A percentile compares a stretch with the other conserved stretches of the same genome.
Evolutionary conservation across 352 stramenopile genomes (phyloP).

Genomic region (Phytophthora cactorum): DNA sequence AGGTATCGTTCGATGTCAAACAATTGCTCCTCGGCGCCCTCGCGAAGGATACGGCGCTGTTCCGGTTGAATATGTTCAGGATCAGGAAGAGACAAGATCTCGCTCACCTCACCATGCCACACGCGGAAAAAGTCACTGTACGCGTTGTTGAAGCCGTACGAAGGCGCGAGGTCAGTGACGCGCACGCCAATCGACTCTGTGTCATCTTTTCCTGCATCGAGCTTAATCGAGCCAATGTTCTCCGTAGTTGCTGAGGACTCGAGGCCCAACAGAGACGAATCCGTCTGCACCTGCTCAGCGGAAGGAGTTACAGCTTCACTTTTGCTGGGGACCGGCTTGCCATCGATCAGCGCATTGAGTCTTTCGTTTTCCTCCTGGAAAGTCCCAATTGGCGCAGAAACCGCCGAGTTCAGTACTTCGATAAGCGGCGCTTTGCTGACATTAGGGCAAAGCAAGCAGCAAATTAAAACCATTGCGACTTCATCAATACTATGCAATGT

Average conservation of each 20-base stretch:
- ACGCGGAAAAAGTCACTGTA: constrained; percentile 94
- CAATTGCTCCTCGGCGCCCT: constrained; percentile 89
- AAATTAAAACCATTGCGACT: constrained; percentile 1
- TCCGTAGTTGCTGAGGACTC: constrained; percentile 31
- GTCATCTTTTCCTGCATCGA: constrained; percentile 14
- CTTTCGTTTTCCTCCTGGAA: constrained; percentile 35
- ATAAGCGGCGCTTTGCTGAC: constrained; percentile 70
- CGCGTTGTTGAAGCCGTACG: constrained; percentile 95
- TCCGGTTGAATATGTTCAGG: constrained; percentile 81
- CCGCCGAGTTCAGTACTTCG: constrained; percentile 74
- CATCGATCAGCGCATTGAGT: constrained; percentile 34
- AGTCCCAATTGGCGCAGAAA: constrained; percentile 20
- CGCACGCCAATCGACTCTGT: constrained; percentile 30
- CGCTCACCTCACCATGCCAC: constrained; percentile 92
- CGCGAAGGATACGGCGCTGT: constrained; percentile 76
- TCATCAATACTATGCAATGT: neutral
- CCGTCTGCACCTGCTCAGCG: constrained; percentile 18
- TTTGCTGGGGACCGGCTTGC: neutral
- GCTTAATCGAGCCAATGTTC: constrained; percentile 17
- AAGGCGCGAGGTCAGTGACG: constrained; percentile 56
- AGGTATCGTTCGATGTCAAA: constrained; percentile 98
- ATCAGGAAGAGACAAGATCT: constrained; percentile 93
- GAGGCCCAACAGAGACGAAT: constrained; percentile 61
- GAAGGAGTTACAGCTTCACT: neutral
- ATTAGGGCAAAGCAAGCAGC: neutral